Percentiles rank a stretch among this genome's conserved stretches.
These are phyloP conservation scores for Stevia rebaudiana DNA, from an alignment of 140 eudicot species.

Conservation along the genomic window DNA sequence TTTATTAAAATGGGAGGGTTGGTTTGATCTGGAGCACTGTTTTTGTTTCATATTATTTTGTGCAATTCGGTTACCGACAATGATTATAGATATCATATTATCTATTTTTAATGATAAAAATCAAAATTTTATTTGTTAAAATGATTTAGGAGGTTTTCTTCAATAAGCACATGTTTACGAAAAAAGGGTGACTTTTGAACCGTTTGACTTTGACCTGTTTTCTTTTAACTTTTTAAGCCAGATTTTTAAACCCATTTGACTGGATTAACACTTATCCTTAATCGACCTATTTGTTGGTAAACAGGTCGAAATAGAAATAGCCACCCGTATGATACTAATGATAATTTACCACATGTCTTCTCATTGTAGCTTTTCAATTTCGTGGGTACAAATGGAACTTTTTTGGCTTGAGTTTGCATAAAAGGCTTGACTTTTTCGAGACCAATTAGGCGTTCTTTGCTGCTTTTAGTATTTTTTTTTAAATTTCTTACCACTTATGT, in stretches of 20 bases:
- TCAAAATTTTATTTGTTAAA: background rate
- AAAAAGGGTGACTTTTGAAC: background rate
- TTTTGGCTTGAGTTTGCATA: conserved; percentile 81
- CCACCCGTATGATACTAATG: background rate
- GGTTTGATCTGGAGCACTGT: background rate
- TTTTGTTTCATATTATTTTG: background rate
- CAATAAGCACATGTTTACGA: background rate
- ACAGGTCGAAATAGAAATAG: conserved; percentile 1
- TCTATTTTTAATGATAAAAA: background rate
- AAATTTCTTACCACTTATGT: too few species aligned
- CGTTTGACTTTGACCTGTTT: background rate
- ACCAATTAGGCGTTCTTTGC: conserved; percentile 95
- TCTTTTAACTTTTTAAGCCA: too few species aligned
- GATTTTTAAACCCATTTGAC: background rate
- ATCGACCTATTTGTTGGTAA: background rate
- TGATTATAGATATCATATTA: background rate
- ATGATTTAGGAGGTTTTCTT: background rate
- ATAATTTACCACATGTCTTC: conserved; percentile 5
- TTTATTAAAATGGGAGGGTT: background rate
- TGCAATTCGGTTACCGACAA: background rate
- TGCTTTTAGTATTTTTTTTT: conserved; percentile 70
- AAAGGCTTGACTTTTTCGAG: conserved; percentile 90
- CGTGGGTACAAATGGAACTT: conserved; percentile 94
- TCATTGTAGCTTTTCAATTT: conserved; percentile 4
- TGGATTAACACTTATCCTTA: too few species aligned